Evolutionary conservation across 2,329 filamentous ascomycete genomes (phyloP).

Genomic region (Diaporthe aspalathi): DNA sequence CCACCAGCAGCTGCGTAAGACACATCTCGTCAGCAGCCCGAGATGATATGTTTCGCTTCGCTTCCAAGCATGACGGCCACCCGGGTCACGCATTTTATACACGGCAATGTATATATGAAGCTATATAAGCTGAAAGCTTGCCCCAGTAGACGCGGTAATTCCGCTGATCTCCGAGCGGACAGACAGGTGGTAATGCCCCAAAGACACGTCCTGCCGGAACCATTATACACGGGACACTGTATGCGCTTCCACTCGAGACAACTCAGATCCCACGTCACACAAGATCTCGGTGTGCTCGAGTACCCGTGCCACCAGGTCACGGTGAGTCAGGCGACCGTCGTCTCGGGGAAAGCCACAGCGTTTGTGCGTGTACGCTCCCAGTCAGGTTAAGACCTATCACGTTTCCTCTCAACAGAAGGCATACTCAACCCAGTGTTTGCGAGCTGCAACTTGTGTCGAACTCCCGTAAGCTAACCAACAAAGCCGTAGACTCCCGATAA

Average conservation of each 20-base stretch:
- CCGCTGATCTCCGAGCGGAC: neutral
- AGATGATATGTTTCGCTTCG: constrained; percentile 35
- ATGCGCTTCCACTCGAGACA: constrained; percentile 34
- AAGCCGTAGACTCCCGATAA: no score
- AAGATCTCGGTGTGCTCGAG: neutral
- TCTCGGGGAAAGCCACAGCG: constrained; percentile 6
- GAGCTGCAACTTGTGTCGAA: neutral
- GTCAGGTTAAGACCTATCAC: neutral
- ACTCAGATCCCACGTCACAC: constrained; percentile 18
- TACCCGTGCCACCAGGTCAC: neutral
- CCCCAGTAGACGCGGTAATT: neutral
- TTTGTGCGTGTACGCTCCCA: neutral
- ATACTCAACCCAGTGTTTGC: constrained; percentile 11
- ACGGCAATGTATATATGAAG: neutral
- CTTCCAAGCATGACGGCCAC: neutral
- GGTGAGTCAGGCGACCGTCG: neutral
- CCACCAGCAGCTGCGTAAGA: neutral
- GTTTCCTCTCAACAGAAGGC: neutral
- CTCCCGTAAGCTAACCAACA: constrained; percentile 19
- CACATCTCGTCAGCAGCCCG: constrained; percentile 17
- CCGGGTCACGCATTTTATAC: neutral
- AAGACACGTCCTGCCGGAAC: constrained; percentile 9
- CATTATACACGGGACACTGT: constrained; percentile 24
- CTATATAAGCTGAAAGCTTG: constrained; percentile 10
- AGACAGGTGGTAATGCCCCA: neutral